Evolutionary conservation across 108 stramenopile species (phyloP), one percentile per base, ranked within the genome.

Genomic region (Skeletonema tropicum): DNA sequence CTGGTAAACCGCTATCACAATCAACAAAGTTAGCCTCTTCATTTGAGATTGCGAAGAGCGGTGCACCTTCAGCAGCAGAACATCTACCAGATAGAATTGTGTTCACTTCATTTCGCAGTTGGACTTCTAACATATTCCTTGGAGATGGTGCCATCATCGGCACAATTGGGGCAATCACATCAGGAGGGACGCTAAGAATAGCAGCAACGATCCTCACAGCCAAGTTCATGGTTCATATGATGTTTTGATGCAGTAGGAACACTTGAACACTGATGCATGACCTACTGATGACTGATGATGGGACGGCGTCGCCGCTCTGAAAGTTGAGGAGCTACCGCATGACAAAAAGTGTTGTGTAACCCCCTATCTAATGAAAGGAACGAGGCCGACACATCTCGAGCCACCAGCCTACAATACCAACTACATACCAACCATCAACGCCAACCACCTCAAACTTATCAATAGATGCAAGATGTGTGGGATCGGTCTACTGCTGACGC

Each of bases 121-220:
- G 72, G 23, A 59, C 39, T 46, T 87, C 83, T 32, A 80, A 33
- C 14, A 19, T 23, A 19, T 76, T 72, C 38, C 61, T 25, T 30
- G 88, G 88, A 23, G 86, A 69, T n/a, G 87, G 87, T 32, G 79
- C 87, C 73, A 86, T 77, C 85, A 83, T 80, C 26, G 87, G 87
- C 14, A 85, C 76, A 49, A 65, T 66, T 17, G 75, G 79, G 19
- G 85, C 81, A 15, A 90, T 74, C 7, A 83, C 85, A 71, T 88
- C 89, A 17, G 85, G 81, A 52, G 89, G 89, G 6, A 83, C 71
- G 29, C 80, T 68, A 0, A 90, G 80, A 30, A 88, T 75, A 23
- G 87, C 81, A 17, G 83, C 85, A 17, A 82, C 83, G 14, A 83
- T 72, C 68, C 75, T 62, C 73, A 92, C 60, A 55, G 74, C 80